Conservation (phyloP, 139 green algal genomes). For the Chlorella sp. region DNA sequence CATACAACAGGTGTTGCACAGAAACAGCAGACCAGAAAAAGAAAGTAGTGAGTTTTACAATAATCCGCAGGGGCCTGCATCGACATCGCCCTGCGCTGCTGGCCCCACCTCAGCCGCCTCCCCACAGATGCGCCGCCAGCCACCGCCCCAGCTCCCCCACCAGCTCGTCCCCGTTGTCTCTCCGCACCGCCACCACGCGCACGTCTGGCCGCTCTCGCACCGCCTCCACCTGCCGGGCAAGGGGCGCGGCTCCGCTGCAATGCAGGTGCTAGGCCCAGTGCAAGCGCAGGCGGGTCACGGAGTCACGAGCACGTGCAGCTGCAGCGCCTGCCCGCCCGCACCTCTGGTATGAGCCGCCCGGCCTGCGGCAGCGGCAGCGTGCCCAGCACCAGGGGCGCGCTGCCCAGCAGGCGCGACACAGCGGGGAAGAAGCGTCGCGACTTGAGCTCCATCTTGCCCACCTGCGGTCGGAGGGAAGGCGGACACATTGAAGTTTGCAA, state of each 20-base stretch:
- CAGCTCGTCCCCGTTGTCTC: constrained; percentile 29
- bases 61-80: background rate
- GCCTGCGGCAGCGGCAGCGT: constrained; percentile 17
- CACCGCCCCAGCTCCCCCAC: too few species aligned
- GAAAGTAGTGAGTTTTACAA: too few species aligned
- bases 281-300: background rate
- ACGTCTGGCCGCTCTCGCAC: constrained; percentile 32
- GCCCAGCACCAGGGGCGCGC: constrained; percentile 27
- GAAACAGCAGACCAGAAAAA: too few species aligned
- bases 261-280: background rate
- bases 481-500: too few species aligned
- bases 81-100: background rate
- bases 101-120: background rate
- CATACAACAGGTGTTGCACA: too few species aligned
- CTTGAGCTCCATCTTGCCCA: constrained; percentile 53
- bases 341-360: background rate
- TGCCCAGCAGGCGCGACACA: constrained; percentile 24
- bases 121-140: too few species aligned
- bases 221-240: constrained; percentile 32
- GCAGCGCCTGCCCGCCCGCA: background rate
- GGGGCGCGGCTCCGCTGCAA: background rate
- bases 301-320: background rate
- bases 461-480: too few species aligned
- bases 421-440: constrained; percentile 33
- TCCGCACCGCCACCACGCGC: constrained; percentile 27